Base-by-base conservation (phyloP, 495 filamentous ascomycete species). In the Penicillium longicatenatum region DNA sequence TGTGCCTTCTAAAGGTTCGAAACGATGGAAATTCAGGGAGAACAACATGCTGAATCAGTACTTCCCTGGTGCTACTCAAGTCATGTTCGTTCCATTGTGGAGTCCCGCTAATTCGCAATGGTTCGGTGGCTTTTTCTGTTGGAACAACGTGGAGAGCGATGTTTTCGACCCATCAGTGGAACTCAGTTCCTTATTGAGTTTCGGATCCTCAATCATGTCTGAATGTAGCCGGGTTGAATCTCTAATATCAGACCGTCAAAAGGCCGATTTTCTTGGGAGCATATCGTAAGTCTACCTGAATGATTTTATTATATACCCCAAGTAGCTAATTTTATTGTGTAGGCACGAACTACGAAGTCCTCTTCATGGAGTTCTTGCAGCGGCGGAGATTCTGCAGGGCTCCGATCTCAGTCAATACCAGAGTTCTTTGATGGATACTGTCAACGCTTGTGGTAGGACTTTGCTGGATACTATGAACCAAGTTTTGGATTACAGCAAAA, bases 291-390 rank as follows among this genome's bases (percentile, higher is more conserved):
- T 57, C 19, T 54, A 29, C 74, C 75, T 10, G 30, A 45, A 85
- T 19, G 6, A 10, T 30, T 1, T 61, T 24, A 49, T 6, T 49
- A 56, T 22, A 52, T 50, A 4, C 67, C 62, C 41, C 73, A 78
- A 14, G 64, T 60, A 29, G 70, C 81, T 54, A 35, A 46, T 7
- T 10, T 22, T 19, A n/a, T 39, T 39, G 4, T 80, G 16, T 69
- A 80, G 58, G 76, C 90, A 94, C 63, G 90, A 94, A 66, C 71
- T 93, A 8, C 81, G 90, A 7, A 88, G 83, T 12, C 90, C 90
- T 2, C 70, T 94, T 4, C 88, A 91, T 63, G 89, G 89, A 1
- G 87, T 91, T 46, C 65, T 91, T 3, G 86, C 86, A 1, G 86
- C 82, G 43, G 82, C 84, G 4, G 89, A 93, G 66, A 84, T 94